Conservation (phyloP, 345 rosid species). For the Carallia pectinifolia region DNA sequence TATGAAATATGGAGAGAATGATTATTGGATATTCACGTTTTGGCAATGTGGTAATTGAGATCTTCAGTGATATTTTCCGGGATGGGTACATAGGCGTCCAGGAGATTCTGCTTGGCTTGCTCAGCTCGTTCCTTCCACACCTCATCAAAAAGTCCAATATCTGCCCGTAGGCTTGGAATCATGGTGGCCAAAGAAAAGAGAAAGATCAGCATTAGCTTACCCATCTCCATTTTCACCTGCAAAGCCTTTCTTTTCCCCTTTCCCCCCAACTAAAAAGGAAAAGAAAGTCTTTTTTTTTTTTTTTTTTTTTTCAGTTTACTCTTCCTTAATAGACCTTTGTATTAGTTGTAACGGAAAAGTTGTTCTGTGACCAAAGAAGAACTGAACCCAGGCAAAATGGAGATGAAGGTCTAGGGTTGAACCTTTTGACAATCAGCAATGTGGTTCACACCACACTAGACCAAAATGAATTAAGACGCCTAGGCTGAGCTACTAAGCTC, state of each 20-base stretch:
- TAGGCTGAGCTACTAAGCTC: background rate
- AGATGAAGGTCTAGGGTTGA: background rate
- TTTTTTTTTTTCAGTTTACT: background rate
- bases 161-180: slow-evolving; percentile 19
- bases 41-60: slow-evolving; percentile 25
- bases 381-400: background rate
- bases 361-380: background rate
- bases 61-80: slow-evolving; percentile 26
- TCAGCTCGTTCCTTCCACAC: slow-evolving; percentile 34
- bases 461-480: background rate
- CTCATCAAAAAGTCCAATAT: slow-evolving; percentile 34
- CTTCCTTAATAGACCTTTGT: background rate
- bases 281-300: background rate
- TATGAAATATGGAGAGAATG: background rate
- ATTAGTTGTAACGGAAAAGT: background rate
- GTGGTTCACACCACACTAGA: background rate
- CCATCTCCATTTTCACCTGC: background rate
- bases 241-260: background rate
- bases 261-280: background rate
- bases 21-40: slow-evolving; percentile 17
- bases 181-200: slow-evolving; percentile 10
- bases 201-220: background rate
- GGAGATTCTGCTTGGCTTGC: slow-evolving; percentile 26
- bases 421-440: background rate
- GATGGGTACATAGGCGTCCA: slow-evolving; percentile 30